phyloP scores from a whole-genome alignment of 225 moss, liverwort and hornwort species.

The Ulota crispa region DNA sequence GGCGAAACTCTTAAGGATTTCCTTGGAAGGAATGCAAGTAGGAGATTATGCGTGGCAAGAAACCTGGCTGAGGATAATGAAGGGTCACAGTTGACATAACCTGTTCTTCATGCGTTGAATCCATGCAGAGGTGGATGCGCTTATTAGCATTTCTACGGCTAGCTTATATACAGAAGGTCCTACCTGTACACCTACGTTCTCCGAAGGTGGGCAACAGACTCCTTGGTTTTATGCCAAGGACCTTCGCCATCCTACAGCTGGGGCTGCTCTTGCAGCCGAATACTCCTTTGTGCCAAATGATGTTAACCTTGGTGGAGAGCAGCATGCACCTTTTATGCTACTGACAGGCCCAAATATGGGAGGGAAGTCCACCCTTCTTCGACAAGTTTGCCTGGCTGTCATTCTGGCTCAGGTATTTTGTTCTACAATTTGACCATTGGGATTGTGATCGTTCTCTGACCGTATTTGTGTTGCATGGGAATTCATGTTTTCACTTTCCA shows the following conservation, averaged over 20 bases:
- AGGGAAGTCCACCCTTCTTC: conserved; percentile 97
- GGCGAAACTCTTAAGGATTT: not conserved
- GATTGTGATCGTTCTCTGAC: not conserved
- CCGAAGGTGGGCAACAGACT: conserved; percentile 20
- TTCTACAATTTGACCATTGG: not conserved
- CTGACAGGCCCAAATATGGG: conserved; percentile 99
- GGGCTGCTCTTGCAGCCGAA: conserved; percentile 57
- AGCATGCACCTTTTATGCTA: conserved; percentile 78
- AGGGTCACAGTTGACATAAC: not conserved
- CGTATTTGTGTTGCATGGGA: not conserved
- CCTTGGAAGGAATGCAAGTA: not conserved
- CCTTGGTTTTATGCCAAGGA: conserved; percentile 66
- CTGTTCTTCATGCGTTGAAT: conserved; percentile 12
- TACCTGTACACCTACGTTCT: conserved; percentile 73
- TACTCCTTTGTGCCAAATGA: conserved; percentile 91
- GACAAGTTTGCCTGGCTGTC: conserved; percentile 93
- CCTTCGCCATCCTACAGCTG: conserved; percentile 83
- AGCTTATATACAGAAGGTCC: conserved; percentile 55
- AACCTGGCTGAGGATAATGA: not conserved
- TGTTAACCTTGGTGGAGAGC: conserved; percentile 70
- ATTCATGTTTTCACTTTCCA: not conserved
- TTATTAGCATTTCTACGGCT: conserved; percentile 86
- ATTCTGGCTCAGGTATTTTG: conserved; percentile 82
- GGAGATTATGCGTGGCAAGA: not conserved
- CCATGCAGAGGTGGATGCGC: conserved; percentile 87